Conservation (phyloP, 176 grass and related monocot species). For the Saccharum officinarum region DNA sequence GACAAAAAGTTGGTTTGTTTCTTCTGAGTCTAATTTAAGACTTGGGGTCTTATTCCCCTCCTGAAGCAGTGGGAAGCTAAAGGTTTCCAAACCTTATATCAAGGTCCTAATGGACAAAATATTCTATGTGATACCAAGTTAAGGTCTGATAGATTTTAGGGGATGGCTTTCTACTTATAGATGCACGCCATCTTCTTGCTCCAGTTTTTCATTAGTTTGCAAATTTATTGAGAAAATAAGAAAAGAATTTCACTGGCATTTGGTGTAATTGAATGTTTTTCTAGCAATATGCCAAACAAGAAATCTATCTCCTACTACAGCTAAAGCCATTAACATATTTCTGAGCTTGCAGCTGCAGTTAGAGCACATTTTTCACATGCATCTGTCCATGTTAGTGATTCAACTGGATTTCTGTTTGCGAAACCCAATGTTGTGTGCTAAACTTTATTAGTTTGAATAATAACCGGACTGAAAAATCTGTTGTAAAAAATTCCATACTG, state of each 20-base stretch:
- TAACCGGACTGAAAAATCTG: slow-evolving; percentile 1
- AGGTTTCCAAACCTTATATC: neutral
- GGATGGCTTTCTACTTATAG: neutral
- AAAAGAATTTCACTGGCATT: neutral
- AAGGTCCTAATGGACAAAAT: neutral
- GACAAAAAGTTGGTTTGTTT: neutral
- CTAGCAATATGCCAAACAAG: neutral
- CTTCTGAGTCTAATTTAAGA: neutral
- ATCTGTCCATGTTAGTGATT: slow-evolving; percentile 26
- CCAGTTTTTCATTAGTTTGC: neutral
- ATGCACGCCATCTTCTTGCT: neutral
- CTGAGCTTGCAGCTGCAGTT: neutral
- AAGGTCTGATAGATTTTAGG: neutral
- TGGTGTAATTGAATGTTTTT: neutral
- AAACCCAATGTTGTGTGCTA: slow-evolving; percentile 8
- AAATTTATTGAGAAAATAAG: neutral
- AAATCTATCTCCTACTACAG: neutral
- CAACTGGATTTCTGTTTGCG: slow-evolving; percentile 8
- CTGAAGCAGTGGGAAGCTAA: neutral
- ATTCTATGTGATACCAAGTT: neutral
- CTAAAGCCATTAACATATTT: neutral
- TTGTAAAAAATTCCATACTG: neutral
- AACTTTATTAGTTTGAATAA: slow-evolving; percentile 18
- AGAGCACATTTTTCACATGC: slow-evolving; percentile 5
- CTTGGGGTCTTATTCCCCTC: neutral